Conservation (phyloP, 225 moss, liverwort and hornwort species). For the Sphagnum tenellum region DNA sequence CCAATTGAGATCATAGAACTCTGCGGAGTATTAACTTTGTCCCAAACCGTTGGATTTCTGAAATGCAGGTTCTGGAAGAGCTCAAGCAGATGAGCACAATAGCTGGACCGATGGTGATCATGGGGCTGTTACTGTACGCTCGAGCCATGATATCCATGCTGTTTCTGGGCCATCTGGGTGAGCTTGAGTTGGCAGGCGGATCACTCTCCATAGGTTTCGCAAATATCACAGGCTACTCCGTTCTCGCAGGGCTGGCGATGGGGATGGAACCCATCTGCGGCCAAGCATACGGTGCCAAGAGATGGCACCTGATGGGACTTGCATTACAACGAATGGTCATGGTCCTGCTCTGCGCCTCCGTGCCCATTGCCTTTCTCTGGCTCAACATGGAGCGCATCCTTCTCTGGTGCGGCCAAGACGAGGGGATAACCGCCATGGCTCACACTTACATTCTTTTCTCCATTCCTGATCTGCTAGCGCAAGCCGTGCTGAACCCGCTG, state of each 20-base stretch:
- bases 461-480: slow-evolving; percentile 73
- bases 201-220: slow-evolving; percentile 86
- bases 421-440: slow-evolving; percentile 72
- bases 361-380: slow-evolving; percentile 80
- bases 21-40: too few species aligned
- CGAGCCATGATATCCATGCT: slow-evolving; percentile 92
- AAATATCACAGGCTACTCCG: slow-evolving; percentile 96
- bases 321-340: slow-evolving; percentile 78
- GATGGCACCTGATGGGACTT: slow-evolving; percentile 68
- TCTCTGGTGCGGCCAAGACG: slow-evolving; percentile 57
- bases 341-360: slow-evolving; percentile 52
- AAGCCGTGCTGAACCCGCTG: slow-evolving; percentile 71
- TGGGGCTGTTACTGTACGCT: slow-evolving; percentile 62
- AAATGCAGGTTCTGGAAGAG: slow-evolving; percentile 61
- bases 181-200: slow-evolving; percentile 75
- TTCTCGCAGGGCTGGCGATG: slow-evolving; percentile 73
- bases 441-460: slow-evolving; percentile 75
- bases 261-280: slow-evolving; percentile 96
- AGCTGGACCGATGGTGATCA: slow-evolving; percentile 57
- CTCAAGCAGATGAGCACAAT: slow-evolving; percentile 63
- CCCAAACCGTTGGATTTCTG: too few species aligned
- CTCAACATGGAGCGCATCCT: slow-evolving; percentile 61
- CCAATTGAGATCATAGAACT: too few species aligned
- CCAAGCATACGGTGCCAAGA: slow-evolving; percentile 78
- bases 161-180: slow-evolving; percentile 69